Conservation (phyloP, 2,329 filamentous ascomycete genomes). For the Fusarium sp. region DNA sequence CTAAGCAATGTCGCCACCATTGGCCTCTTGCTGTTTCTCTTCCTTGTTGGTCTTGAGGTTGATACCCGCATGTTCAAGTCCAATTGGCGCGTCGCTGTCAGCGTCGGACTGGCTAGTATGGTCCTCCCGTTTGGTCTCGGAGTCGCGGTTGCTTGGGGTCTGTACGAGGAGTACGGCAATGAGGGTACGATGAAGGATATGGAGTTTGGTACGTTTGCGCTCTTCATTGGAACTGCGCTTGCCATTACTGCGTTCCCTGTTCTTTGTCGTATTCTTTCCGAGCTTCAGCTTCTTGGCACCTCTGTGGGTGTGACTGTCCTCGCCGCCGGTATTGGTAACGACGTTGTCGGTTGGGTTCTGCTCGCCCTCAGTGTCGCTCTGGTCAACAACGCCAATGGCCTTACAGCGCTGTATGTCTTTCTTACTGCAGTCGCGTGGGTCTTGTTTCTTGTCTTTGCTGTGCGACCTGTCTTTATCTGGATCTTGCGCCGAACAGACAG, state of each 20-base stretch:
- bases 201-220: constrained; percentile 67
- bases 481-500: constrained; percentile 79
- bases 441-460: constrained; percentile 77
- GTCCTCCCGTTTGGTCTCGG: constrained; percentile 85
- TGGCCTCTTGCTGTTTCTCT: constrained; percentile 86
- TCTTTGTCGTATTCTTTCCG: constrained; percentile 91
- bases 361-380: constrained; percentile 93
- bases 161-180: constrained; percentile 78
- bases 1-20: constrained; percentile 85
- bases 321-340: constrained; percentile 92
- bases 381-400: constrained; percentile 85
- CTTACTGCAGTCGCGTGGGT: constrained; percentile 81
- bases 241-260: constrained; percentile 94
- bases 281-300: constrained; percentile 86
- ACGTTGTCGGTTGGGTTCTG: constrained; percentile 82
- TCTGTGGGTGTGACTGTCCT: constrained; percentile 89
- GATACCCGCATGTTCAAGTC: constrained; percentile 81
- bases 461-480: constrained; percentile 82
- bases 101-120: constrained; percentile 85
- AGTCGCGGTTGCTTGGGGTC: constrained; percentile 81
- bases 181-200: constrained; percentile 58
- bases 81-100: constrained; percentile 85
- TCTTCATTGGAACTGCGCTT: constrained; percentile 92
- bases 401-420: constrained; percentile 88
- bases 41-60: constrained; percentile 89